A percentile compares a stretch with the other conserved stretches of the same genome.
These are phyloP conservation scores for Zygosaccharomyces kombuchaensis DNA, from an alignment of 805 yeast species.

Conservation along the genomic window DNA sequence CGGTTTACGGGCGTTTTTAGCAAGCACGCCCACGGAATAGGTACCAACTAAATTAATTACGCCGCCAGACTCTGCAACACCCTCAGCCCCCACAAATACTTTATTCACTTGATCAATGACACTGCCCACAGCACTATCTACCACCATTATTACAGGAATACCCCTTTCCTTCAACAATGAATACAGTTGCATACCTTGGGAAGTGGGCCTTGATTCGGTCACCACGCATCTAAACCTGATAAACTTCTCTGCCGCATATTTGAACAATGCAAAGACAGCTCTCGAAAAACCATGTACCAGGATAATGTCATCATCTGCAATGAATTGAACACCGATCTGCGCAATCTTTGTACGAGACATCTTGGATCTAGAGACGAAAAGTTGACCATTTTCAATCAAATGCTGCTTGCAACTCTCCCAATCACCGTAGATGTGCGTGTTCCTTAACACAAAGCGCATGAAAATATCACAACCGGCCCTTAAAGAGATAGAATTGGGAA, in stretches of 20 bases:
- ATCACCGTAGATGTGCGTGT: conserved; percentile 77
- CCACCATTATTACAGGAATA: conserved; percentile 82
- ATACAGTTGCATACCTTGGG: conserved; percentile 71
- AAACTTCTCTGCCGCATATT: conserved; percentile 70
- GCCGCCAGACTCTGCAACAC: conserved; percentile 98
- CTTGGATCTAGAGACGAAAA: conserved; percentile 88
- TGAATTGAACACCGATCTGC: conserved; percentile 78
- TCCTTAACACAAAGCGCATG: conserved; percentile 86
- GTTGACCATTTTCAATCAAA: conserved; percentile 87
- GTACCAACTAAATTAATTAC: conserved; percentile 93
- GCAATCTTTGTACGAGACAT: conserved; percentile 86
- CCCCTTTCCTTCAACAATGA: conserved; percentile 59
- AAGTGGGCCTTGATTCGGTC: conserved; percentile 88
- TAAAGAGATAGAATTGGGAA: conserved; percentile 86
- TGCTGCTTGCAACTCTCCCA: conserved; percentile 92
- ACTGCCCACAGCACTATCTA: conserved; percentile 91
- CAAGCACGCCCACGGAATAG: conserved; percentile 89
- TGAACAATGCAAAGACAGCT: conserved; percentile 73
- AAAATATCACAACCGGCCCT: conserved; percentile 98
- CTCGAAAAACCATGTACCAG: conserved; percentile 90
- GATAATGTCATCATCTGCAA: conserved; percentile 87
- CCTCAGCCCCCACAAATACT: conserved; percentile 96
- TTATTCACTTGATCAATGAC: conserved; percentile 89
- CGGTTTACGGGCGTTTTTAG: conserved; percentile 87
- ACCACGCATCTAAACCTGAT: conserved; percentile 85